Base-by-base conservation (phyloP, 306 rosid species). In the Crotalaria pallida region DNA sequence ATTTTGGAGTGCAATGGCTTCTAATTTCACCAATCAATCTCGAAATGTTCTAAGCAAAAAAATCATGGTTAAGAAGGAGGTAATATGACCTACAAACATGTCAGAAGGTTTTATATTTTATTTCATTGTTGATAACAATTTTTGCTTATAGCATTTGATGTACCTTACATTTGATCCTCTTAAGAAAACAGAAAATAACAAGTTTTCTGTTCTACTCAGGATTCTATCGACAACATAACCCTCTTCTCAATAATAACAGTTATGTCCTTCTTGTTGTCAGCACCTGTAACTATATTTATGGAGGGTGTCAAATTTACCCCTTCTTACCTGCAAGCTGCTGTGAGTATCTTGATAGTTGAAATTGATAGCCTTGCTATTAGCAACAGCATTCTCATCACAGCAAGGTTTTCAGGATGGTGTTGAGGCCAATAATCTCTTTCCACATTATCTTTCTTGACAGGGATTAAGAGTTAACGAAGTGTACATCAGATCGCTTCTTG, bases 31-130 rank as follows among this genome's bases (percentile, higher is more conserved):
- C 7, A 91, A 91, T 73, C 99, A 95, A 69, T 95, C 91, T 61
- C 99, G 97, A 61, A 95, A 95, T 62, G 99, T 95, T 61, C 99
- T 95, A 50, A 95, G 99, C 89, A 95, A 95, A 80, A 91, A 89
- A 65, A 82, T 95, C 82, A 91, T 95, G 99, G 86, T 85, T 67
- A 95, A 89, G 65, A 74, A 83, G 72, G 96, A 91, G 88, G 97
- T 83, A 67, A 72, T 56, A 50, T 61, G 45, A 65, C 44, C 16
- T 17, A 15, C n/a, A 21, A 61, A 56, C 52, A 8, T 3, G 18
- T 57, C 31, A 21, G 62, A 71, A 17, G 74, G 13, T 52, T 71
- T 65, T 53, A 56, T 36, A 26, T 29, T 38, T 12, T 67, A 22
- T 55, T 67, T 36, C 52, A 51, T 19, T 47, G 22, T 21, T 64